phyloP scores from a whole-genome alignment of 352 stramenopile genomes.

The Pythium insidiosum region DNA sequence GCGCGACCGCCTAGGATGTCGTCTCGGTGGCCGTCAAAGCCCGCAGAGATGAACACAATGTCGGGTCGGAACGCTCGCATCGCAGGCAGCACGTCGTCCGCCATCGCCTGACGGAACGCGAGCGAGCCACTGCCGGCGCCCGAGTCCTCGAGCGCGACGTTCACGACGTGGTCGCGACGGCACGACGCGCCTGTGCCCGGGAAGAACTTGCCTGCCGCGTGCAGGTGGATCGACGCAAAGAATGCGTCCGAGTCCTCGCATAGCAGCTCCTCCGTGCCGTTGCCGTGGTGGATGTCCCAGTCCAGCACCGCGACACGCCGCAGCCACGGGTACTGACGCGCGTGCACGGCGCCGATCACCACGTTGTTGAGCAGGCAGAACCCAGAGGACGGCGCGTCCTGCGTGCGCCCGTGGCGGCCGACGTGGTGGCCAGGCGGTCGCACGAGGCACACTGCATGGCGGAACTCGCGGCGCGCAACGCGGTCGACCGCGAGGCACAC shows the following conservation, averaged over 20 bases:
- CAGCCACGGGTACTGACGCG: slow-evolving; percentile 87
- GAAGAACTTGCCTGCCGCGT: slow-evolving; percentile 69
- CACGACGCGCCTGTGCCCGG: slow-evolving; percentile 64
- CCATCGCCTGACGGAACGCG: slow-evolving; percentile 54
- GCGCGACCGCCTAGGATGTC: slow-evolving; percentile 76
- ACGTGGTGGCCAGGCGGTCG: slow-evolving; percentile 92
- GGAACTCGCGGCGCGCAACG: slow-evolving; percentile 70
- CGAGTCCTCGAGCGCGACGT: slow-evolving; percentile 71
- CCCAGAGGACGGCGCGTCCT: slow-evolving; percentile 75
- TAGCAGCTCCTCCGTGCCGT: slow-evolving; percentile 94
- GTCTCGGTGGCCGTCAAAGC: slow-evolving; percentile 83
- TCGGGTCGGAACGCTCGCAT: slow-evolving; percentile 67
- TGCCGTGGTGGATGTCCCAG: slow-evolving; percentile 99
- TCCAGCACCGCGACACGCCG: slow-evolving; percentile 95
- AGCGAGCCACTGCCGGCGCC: slow-evolving; percentile 53
- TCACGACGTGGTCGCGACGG: slow-evolving; percentile 51
- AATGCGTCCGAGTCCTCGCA: slow-evolving; percentile 75
- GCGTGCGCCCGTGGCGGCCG: slow-evolving; percentile 60
- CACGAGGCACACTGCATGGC: slow-evolving; percentile 82
- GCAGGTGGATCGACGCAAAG: slow-evolving; percentile 80
- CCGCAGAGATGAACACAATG: slow-evolving; percentile 85
- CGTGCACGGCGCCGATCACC: slow-evolving; percentile 96
- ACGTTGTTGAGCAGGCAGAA: slow-evolving; percentile 99
- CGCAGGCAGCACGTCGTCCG: slow-evolving; percentile 59
- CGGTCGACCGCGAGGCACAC: slow-evolving; percentile 78